Conservation (phyloP, 768 basidiomycete genomes). For the Sutorius australiensis region DNA sequence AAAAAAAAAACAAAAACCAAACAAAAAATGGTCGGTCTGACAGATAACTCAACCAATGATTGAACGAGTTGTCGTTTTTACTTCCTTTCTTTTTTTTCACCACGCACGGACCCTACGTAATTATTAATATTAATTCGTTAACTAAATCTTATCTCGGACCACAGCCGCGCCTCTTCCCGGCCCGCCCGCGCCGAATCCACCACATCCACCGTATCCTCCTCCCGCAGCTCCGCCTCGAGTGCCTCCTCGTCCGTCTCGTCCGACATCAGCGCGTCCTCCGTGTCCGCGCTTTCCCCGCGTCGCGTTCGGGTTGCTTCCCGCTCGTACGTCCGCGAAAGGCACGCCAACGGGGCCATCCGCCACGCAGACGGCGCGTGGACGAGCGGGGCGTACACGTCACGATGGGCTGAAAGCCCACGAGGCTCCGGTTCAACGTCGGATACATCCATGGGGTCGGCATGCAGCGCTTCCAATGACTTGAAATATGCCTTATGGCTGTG, state of each 20-base stretch:
- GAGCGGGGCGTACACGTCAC: slow-evolving; percentile 36
- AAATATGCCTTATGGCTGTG: slow-evolving; percentile 42
- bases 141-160: slow-evolving; percentile 23
- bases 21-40: slow-evolving; percentile 14
- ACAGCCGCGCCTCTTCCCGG: slow-evolving; percentile 40
- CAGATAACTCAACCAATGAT: slow-evolving; percentile 6
- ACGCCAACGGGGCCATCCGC: slow-evolving; percentile 7
- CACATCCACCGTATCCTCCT: slow-evolving; percentile 41
- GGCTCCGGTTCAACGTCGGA: slow-evolving; percentile 2
- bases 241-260: slow-evolving; percentile 37
- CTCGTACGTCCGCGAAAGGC: slow-evolving; percentile 24
- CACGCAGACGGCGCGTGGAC: slow-evolving; percentile 29
- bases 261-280: slow-evolving; percentile 27
- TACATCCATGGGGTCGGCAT: slow-evolving; percentile 3
- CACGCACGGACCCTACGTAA: slow-evolving; percentile 32
- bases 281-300: slow-evolving; percentile 17
- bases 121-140: slow-evolving; percentile 1
- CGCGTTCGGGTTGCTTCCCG: slow-evolving; percentile 16
- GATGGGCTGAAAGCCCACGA: slow-evolving; percentile 21
- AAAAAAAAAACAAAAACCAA: slow-evolving; percentile 14
- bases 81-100: slow-evolving; percentile 15
- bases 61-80: slow-evolving; percentile 9
- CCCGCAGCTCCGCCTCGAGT: slow-evolving; percentile 37
- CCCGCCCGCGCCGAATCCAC: slow-evolving; percentile 32
- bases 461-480: slow-evolving; percentile 26